Conservation (phyloP, 768 basidiomycete species). For the Lentinula aciculospora region DNA sequence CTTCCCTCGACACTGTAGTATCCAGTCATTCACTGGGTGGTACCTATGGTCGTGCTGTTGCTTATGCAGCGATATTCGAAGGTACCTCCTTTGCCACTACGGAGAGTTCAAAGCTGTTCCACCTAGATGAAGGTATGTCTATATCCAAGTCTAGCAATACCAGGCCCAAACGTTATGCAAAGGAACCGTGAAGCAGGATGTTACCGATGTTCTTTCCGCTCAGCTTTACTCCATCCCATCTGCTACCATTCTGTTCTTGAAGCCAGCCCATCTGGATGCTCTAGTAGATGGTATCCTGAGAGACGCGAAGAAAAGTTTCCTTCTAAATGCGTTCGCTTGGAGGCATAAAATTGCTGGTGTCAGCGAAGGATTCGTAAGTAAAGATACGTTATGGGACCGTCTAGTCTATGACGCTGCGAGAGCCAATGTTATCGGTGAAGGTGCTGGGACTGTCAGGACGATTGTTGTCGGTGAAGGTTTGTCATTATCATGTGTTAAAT, state of each 20-base stretch:
- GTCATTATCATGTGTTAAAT: slow-evolving; percentile 13
- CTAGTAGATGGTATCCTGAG: slow-evolving; percentile 49
- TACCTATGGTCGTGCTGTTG: slow-evolving; percentile 74
- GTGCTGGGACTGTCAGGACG: slow-evolving; percentile 57
- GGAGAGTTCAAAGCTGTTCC: slow-evolving; percentile 48
- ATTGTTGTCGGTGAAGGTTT: slow-evolving; percentile 70
- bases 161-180: not conserved
- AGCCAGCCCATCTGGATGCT: slow-evolving; percentile 53
- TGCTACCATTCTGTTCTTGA: slow-evolving; percentile 76
- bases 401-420: slow-evolving; percentile 69
- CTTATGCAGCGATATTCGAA: slow-evolving; percentile 74
- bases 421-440: slow-evolving; percentile 49
- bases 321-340: slow-evolving; percentile 61
- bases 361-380: slow-evolving; percentile 67
- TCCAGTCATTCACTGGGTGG: slow-evolving; percentile 71
- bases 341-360: slow-evolving; percentile 73
- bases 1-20: slow-evolving; percentile 70
- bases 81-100: slow-evolving; percentile 69
- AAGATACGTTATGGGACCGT: slow-evolving; percentile 82
- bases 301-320: slow-evolving; percentile 45
- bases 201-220: slow-evolving; percentile 43
- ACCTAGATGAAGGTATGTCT: slow-evolving; percentile 34
- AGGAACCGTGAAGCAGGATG: slow-evolving; percentile 23
- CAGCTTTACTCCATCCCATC: slow-evolving; percentile 55
- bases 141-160: slow-evolving; percentile 5